Percentiles rank a stretch among this genome's conserved stretches.
Evolutionary conservation across 2,329 filamentous ascomycete species (phyloP).

Genomic region (Paraphoma chrysanthemicola): DNA sequence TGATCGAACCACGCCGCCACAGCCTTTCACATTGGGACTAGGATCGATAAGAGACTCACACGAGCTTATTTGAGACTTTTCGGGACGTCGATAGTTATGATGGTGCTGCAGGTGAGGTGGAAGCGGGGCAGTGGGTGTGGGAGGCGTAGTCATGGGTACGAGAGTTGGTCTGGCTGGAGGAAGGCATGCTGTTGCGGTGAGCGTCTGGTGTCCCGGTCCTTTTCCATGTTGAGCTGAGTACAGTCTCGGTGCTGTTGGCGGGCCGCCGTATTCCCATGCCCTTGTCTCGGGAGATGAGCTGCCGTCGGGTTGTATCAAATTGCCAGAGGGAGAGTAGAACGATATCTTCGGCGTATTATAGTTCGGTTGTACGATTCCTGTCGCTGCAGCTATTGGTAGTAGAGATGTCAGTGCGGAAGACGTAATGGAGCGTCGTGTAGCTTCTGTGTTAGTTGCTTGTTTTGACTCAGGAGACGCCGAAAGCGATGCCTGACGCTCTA

Average conservation of each 20-base stretch:
- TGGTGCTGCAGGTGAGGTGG: constrained; percentile 30
- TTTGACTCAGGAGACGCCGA: constrained; percentile 14
- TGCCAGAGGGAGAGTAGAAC: constrained; percentile 45
- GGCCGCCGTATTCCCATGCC: constrained; percentile 9
- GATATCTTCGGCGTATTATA: constrained; percentile 36
- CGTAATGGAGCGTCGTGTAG: constrained; percentile 28
- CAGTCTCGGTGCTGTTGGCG: constrained; percentile 11
- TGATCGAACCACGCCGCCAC: constrained; percentile 34
- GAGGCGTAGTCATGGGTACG: constrained; percentile 30
- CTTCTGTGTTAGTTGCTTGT: constrained; percentile 3
- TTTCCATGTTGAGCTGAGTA: constrained; percentile 12
- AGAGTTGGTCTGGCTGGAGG: constrained; percentile 23
- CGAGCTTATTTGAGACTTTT: constrained; percentile 24
- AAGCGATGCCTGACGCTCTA: constrained; percentile 19
- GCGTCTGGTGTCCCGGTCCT: constrained; percentile 4
- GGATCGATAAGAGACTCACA: constrained; percentile 14
- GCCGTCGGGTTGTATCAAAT: constrained; percentile 37
- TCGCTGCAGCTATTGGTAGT: constrained; percentile 46
- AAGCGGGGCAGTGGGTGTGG: constrained; percentile 22
- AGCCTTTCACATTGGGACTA: constrained; percentile 28
- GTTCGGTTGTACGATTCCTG: constrained; percentile 42
- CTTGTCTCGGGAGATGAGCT: constrained; percentile 18
- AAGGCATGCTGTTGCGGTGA: constrained; percentile 13
- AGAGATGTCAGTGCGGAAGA: constrained; percentile 47
- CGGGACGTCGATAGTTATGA: constrained; percentile 24